A percentile compares a stretch with the other conserved stretches of the same genome.
Evolutionary conservation across 164 flowering plant species (phyloP).

Genomic region (Umbellularia californica): DNA sequence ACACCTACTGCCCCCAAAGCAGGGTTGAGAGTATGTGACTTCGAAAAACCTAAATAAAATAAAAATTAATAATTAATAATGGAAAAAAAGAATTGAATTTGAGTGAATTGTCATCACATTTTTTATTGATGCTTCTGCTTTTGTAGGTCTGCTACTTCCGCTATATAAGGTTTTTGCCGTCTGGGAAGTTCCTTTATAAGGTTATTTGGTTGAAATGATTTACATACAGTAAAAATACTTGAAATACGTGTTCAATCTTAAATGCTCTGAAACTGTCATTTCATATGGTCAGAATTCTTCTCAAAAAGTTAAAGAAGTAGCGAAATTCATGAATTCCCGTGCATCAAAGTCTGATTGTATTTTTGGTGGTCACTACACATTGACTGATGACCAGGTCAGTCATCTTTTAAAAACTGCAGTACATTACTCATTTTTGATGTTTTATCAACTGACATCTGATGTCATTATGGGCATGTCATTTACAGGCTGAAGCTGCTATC

Average conservation of each 20-base stretch:
- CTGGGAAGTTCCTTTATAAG: constrained; percentile 93
- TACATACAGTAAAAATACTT: not conserved
- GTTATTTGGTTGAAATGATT: constrained; percentile 25
- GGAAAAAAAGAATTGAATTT: not conserved
- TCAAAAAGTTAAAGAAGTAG: constrained; percentile 83
- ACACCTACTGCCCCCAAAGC: no score
- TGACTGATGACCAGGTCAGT: constrained; percentile 78
- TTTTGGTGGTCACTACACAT: constrained; percentile 69
- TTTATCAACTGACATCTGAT: not conserved
- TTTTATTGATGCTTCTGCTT: constrained; percentile 2
- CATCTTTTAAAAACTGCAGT: not conserved
- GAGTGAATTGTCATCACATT: no score
- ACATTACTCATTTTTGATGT: not conserved
- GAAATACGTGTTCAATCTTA: not conserved
- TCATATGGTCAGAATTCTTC: constrained; percentile 65
- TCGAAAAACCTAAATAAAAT: no score
- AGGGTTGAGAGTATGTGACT: no score
- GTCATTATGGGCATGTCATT: constrained; percentile 4
- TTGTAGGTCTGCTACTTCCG: constrained; percentile 94
- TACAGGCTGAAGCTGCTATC: constrained; percentile 90
- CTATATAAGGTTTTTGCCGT: constrained; percentile 78
- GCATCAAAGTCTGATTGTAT: constrained; percentile 62
- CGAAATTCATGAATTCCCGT: constrained; percentile 70
- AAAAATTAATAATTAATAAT: no score
- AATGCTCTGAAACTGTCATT: not conserved